These are phyloP conservation scores for Medicago ruthenica DNA, from an alignment of 306 rosid species.

Conservation along the genomic window DNA sequence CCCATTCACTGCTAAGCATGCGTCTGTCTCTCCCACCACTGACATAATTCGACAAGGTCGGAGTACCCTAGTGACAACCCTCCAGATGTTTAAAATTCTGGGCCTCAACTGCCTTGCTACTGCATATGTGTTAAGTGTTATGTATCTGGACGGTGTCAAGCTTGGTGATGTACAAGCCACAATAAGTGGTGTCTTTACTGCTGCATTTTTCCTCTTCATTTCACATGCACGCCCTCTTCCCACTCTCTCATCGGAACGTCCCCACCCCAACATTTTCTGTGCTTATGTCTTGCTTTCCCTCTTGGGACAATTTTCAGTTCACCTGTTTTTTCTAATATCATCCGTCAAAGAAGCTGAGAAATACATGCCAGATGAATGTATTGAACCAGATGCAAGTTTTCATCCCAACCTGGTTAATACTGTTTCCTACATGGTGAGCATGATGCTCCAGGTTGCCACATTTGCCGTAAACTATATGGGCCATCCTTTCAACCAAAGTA, in stretches of 20 bases:
- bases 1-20: conserved; percentile 98
- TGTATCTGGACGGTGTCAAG: conserved; percentile 98
- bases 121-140: conserved; percentile 97
- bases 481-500: conserved; percentile 98
- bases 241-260: conserved; percentile 85
- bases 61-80: conserved; percentile 96
- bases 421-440: conserved; percentile 96
- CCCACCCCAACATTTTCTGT: conserved; percentile 89
- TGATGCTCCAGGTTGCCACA: conserved; percentile 99
- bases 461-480: conserved; percentile 99
- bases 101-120: conserved; percentile 99
- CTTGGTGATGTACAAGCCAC: conserved; percentile 98
- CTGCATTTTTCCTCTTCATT: conserved; percentile 96
- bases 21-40: conserved; percentile 89
- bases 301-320: conserved; percentile 89
- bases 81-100: conserved; percentile 97
- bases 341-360: conserved; percentile 91
- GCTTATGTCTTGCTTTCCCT: conserved; percentile 88
- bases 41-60: conserved; percentile 99
- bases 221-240: conserved; percentile 98
- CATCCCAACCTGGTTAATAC: conserved; percentile 98
- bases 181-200: conserved; percentile 96
- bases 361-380: conserved; percentile 96
- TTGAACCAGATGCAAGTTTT: conserved; percentile 88
- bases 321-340: conserved; percentile 74